Evolutionary conservation across 805 yeast genomes (phyloP).

Genomic region (Jamesozyma hellenica): DNA sequence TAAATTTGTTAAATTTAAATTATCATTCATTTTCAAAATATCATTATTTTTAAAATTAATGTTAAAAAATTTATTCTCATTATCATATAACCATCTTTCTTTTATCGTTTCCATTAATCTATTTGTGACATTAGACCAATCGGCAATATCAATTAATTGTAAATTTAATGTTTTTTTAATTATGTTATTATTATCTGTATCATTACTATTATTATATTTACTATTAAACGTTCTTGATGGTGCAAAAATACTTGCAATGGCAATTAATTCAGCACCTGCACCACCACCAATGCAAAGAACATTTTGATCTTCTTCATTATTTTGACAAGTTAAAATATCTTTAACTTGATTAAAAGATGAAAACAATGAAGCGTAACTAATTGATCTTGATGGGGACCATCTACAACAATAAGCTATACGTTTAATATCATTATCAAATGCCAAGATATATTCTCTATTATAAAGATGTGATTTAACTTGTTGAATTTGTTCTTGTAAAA

Average conservation of each 20-base stretch:
- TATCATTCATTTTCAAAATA: conserved; percentile 26
- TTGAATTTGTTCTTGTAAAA: conserved; percentile 38
- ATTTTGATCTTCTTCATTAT: conserved; percentile 15
- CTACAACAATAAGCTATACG: conserved; percentile 70
- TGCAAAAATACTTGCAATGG: conserved; percentile 48
- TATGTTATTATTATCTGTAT: background rate
- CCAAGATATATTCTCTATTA: conserved; percentile 58
- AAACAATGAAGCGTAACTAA: conserved; percentile 63
- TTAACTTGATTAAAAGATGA: conserved; percentile 33
- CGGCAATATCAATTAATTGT: conserved; percentile 64
- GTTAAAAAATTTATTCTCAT: conserved; percentile 25
- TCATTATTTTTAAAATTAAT: conserved; percentile 31
- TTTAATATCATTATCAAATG: conserved; percentile 54
- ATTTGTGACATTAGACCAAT: conserved; percentile 52
- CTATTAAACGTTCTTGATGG: conserved; percentile 23
- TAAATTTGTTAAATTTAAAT: conserved; percentile 20
- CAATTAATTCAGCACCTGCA: conserved; percentile 73
- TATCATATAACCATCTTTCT: conserved; percentile 43
- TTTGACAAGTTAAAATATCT: conserved; percentile 14
- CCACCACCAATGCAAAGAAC: conserved; percentile 79
- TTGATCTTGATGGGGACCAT: conserved; percentile 80
- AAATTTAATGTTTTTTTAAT: conserved; percentile 34
- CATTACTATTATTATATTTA: conserved; percentile 9
- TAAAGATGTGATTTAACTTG: conserved; percentile 58
- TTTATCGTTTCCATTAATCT: conserved; percentile 37